Conservation (phyloP, 768 basidiomycete species). For the Vararia minispora region DNA sequence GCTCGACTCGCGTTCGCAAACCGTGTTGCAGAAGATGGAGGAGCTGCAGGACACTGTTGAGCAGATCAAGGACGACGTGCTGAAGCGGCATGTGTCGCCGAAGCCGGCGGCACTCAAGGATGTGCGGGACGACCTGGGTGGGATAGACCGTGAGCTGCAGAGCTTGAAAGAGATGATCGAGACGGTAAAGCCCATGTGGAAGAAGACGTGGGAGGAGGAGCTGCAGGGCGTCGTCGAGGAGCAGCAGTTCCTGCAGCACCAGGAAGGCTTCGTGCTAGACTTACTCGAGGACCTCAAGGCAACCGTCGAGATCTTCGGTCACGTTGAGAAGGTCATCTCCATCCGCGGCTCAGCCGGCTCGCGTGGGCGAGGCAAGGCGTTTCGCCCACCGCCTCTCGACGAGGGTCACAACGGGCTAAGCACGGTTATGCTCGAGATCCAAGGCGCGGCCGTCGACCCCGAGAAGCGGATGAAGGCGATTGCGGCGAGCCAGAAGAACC, state of each 20-base stretch:
- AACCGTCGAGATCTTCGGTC: constrained; percentile 75
- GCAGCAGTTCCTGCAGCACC: constrained; percentile 87
- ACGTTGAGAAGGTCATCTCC: constrained; percentile 82
- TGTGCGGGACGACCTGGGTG: constrained; percentile 61
- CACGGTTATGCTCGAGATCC: constrained; percentile 86
- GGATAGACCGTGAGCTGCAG: constrained; percentile 56
- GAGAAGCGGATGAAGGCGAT: constrained; percentile 86
- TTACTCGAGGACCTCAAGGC: constrained; percentile 89
- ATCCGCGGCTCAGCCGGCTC: constrained; percentile 42
- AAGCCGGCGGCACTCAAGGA: constrained; percentile 59
- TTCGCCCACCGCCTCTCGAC: constrained; percentile 52
- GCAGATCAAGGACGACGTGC: constrained; percentile 80
- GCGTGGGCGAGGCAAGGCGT: constrained; percentile 26
- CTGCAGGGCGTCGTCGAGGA: constrained; percentile 95
- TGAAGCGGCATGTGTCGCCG: constrained; percentile 79
- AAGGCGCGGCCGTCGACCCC: constrained; percentile 72
- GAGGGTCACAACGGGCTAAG: constrained; percentile 57
- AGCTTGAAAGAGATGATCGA: constrained; percentile 77
- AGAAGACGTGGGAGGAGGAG: constrained; percentile 97
- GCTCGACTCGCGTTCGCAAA: constrained; percentile 83
- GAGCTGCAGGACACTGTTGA: constrained; percentile 89
- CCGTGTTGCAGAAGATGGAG: constrained; percentile 85
- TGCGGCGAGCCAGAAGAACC: constrained; percentile 70
- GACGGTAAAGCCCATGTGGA: constrained; percentile 92
- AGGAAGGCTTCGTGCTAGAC: constrained; percentile 84